Evolutionary conservation across 2,329 filamentous ascomycete species (phyloP).

Genomic region (Beauveria sp.): DNA sequence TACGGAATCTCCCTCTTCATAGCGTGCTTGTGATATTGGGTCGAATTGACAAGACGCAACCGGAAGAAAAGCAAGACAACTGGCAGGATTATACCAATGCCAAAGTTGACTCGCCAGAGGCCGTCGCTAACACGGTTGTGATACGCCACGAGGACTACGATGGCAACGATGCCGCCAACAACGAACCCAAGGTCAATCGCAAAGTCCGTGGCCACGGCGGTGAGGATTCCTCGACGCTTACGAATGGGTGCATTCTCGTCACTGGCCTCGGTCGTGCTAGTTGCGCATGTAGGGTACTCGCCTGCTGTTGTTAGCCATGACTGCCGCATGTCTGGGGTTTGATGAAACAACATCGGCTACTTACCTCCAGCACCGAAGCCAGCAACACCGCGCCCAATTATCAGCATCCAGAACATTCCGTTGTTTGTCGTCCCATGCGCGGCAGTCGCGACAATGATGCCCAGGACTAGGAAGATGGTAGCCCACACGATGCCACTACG

Average conservation of each 20-base stretch:
- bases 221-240: constrained; percentile 22
- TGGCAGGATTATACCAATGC: constrained; percentile 25
- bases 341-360: background rate
- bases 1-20: constrained; percentile 21
- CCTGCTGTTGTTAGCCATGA: constrained; percentile 10
- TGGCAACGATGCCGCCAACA: constrained; percentile 33
- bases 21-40: constrained; percentile 25
- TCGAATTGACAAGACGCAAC: constrained; percentile 43
- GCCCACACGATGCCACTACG: constrained; percentile 38
- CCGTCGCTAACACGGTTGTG: constrained; percentile 27
- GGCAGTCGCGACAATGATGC: constrained; percentile 36
- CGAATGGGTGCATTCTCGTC: constrained; percentile 21
- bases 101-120: constrained; percentile 34
- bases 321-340: too few species aligned
- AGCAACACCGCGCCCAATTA: constrained; percentile 37
- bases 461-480: constrained; percentile 37
- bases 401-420: constrained; percentile 45
- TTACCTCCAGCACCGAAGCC: constrained; percentile 36
- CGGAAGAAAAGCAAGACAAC: constrained; percentile 48
- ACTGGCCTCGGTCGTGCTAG: constrained; percentile 22
- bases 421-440: constrained; percentile 32
- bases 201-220: constrained; percentile 36
- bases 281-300: constrained; percentile 24
- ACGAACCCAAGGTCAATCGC: constrained; percentile 28
- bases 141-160: constrained; percentile 36